Evolutionary conservation across 345 rosid genomes (phyloP), one percentile per base, ranked within the genome.

Genomic region (Citrus australasica): DNA sequence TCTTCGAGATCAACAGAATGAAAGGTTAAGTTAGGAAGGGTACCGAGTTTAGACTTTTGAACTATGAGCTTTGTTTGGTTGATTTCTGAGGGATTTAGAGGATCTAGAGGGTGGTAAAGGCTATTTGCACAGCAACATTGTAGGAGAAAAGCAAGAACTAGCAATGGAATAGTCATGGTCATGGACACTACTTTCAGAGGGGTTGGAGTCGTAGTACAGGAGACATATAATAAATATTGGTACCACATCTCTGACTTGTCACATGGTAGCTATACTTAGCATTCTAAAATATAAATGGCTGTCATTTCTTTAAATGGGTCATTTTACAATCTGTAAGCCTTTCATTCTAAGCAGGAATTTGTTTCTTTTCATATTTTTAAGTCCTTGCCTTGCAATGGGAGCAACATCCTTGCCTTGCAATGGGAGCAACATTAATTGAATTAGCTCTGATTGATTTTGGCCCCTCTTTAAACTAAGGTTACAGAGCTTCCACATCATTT

Each of bases 1-100:
- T 92, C 98, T 13, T 90, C 92, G 19, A 93, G 86, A 80, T 89
- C 95, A 21, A 90, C 85, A 80, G 82, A 85, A 73, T 94, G 97
- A 68, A 86, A 87, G 58, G 90, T 90, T 74, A 90, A 78, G 82
- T 89, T 86, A 51, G 83, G 81, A 71, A 82, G 77, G 32, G 79
- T 71, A 51, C 80, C 83, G 35, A 89, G 73, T 8, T 35, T 81
- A 17, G 90, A 87, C 16, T 84, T 85, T 19, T 82, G 83, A 66
- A 92, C 59, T 61, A 89, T 85, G 75, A 71, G 71, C 67, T 81
- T 81, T 76, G 83, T 67, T 80, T 83, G 89, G 83, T 86, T 87
- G 83, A 92, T 84, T 85, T 92, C 98, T 3, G 82, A 60, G 2
- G 88, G 85, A 51, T 76, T 83, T 3, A 92, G 88, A 58, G 97